Conservation (phyloP, 192 early-diverging fungal species). For the Umbelopsis vinacea region DNA sequence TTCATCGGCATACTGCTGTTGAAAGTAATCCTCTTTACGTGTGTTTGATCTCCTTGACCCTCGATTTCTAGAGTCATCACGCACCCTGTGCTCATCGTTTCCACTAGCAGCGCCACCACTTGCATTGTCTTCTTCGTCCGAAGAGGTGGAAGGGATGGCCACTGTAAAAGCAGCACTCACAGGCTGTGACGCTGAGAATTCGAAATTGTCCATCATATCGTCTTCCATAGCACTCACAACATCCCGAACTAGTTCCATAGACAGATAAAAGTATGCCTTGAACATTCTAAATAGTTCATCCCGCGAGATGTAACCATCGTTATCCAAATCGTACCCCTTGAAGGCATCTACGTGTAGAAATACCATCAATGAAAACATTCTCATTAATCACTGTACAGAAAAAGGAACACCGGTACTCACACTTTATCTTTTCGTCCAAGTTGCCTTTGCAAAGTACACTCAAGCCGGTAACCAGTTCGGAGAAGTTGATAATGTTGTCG, state of each 20-base stretch:
- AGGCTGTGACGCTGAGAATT: slow-evolving; percentile 81
- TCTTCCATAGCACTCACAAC: slow-evolving; percentile 90
- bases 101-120: slow-evolving; percentile 6
- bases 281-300: slow-evolving; percentile 88
- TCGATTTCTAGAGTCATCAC: neutral
- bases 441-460: slow-evolving; percentile 85
- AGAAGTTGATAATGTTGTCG: slow-evolving; percentile 78
- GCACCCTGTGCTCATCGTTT: neutral
- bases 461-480: slow-evolving; percentile 83
- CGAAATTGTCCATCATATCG: slow-evolving; percentile 83
- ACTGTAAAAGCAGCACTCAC: slow-evolving; percentile 90
- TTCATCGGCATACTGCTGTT: slow-evolving; percentile 25
- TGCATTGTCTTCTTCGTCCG: slow-evolving; percentile 28
- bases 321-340: slow-evolving; percentile 90
- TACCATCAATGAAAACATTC: neutral
- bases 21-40: slow-evolving; percentile 32
- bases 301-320: slow-evolving; percentile 81
- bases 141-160: slow-evolving; percentile 64
- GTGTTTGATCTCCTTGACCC: slow-evolving; percentile 13
- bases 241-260: slow-evolving; percentile 87
- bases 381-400: no score
- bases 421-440: slow-evolving; percentile 86
- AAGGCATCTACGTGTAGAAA: slow-evolving; percentile 71
- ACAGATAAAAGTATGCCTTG: slow-evolving; percentile 90
- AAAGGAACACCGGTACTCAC: slow-evolving; percentile 52